Base-by-base conservation (phyloP, 495 filamentous ascomycete genomes). In the Podospora appendiculata region DNA sequence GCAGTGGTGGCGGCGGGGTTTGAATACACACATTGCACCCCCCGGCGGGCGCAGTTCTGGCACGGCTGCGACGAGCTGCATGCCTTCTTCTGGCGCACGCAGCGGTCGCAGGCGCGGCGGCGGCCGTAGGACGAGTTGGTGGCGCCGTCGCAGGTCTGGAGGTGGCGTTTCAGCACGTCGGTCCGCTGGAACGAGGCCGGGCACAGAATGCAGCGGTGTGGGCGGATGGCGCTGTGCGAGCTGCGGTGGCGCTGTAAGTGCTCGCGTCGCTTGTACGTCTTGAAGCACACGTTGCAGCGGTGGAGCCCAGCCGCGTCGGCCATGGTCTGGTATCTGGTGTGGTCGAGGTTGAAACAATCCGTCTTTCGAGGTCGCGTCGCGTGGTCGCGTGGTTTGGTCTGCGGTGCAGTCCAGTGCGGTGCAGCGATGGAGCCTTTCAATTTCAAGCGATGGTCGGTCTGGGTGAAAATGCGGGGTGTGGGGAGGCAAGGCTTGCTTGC, bases 181-280 rank as follows among this genome's bases (percentile, higher is more conserved):
- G 63, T 61, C 12, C 63, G 58, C 53, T 64, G 63, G 47, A 66
- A 66, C 0, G 61, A 55, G 16, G 63, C 63, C 35, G 51, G 58
- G 43, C 63, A 66, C 17, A 64, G 47, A 14, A 56, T 44, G 55
- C 63, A 38, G 10, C 36, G 36, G 36, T 65, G 62, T 34, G 60
- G 62, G 6, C 62, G 57, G 45, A 63, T 58, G 7, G 55, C 45
- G 13, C 51, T 63, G 56, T 65, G 62, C 17, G 62, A 51, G 54
- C 53, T 51, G 41, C 60, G 60, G 18, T 65, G 62, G 44, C 62
- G 58, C 35, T 65, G 62, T 6, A 65, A 39, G 33, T 65, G 62
- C 51, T 65, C 62, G n/a, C 62, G 57, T 19, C 62, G 51, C 56
- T 63, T 65, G 60, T 65, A 65, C 4, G 58, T 62, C 55, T 65